Evolutionary conservation across 2,329 filamentous ascomycete genomes (phyloP), one percentile per base, ranked within the genome.

Genomic region (Botrytis fabae): DNA sequence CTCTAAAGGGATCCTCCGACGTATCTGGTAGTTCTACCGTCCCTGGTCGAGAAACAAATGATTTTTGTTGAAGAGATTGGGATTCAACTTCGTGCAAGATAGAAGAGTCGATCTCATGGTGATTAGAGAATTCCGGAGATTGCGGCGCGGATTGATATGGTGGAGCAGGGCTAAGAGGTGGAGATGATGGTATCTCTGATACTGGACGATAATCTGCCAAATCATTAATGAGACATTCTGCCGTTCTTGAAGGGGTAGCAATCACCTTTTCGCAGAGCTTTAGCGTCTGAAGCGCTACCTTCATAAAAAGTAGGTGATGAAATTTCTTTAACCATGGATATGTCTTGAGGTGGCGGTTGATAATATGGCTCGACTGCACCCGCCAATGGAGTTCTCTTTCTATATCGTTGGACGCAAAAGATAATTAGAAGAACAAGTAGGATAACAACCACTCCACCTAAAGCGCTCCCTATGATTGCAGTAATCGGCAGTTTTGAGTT

Each of bases 71-170:
- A 9, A 46, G 22, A 4, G 38, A 42, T 3, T 62, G 62, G 2
- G 70, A 72, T 40, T 68, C 70, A 3, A 48, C 40, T 38, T 72
- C 70, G 42, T 72, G 51, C 16, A 72, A 35, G 6, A 22, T 28
- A 2, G 35, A 40, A 44, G 70, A 72, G 32, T 72, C 62, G 6
- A 72, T 68, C 51, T 72, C 70, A 40, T 72, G 16, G 28, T 48
- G 54, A 48, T 60, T 51, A 48, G 62, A n/a, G 2, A 59, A 16
- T 8, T 16, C 35, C 35, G 70, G 70, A 8, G 70, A 72, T 18
- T 46, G n/a, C 38, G 51, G 54, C 20, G n/a, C 10, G 14, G 69
- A 59, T 54, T 46, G 70, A 42, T 72, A 72, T 12, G 70, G 70
- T 38, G 62, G 70, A n/a, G 64, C 51, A 66, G 70, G 70, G 46